phyloP scores from a whole-genome alignment of 345 rosid species.

The Hibiscus syriacus region DNA sequence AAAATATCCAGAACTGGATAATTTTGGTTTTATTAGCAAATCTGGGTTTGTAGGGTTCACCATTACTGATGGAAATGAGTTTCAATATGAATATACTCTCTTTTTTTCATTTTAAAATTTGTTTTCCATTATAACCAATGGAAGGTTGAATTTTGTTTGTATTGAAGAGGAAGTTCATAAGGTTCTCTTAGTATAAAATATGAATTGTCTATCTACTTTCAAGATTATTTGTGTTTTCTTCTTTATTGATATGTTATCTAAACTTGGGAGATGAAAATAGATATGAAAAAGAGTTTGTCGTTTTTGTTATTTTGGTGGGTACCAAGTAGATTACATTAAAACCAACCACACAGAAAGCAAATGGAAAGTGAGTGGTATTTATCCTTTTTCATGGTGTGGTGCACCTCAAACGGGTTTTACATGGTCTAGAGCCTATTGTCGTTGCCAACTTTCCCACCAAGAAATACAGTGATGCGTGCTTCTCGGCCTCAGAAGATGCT shows the following conservation, averaged over 20 bases:
- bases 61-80: neutral
- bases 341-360: neutral
- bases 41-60: neutral
- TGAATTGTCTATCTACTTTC: neutral
- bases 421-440: slow-evolving; percentile 58
- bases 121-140: neutral
- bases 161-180: neutral
- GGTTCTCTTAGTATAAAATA: neutral
- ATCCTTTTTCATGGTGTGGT: slow-evolving; percentile 2
- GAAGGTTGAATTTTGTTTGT: neutral
- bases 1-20: neutral
- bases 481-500: slow-evolving; percentile 48
- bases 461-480: slow-evolving; percentile 48
- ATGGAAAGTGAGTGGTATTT: neutral
- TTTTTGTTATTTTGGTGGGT: neutral
- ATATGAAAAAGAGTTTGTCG: neutral
- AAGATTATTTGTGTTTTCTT: neutral
- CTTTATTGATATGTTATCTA: neutral
- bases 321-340: neutral
- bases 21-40: neutral
- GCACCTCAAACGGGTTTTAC: slow-evolving; percentile 64
- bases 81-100: too few species aligned
- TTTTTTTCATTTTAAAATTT: too few species aligned
- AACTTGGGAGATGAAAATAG: neutral
- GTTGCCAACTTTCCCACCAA: slow-evolving; percentile 60